Base-by-base conservation (phyloP, 2,329 filamentous ascomycete genomes). In the Lizonia empirigonia region DNA sequence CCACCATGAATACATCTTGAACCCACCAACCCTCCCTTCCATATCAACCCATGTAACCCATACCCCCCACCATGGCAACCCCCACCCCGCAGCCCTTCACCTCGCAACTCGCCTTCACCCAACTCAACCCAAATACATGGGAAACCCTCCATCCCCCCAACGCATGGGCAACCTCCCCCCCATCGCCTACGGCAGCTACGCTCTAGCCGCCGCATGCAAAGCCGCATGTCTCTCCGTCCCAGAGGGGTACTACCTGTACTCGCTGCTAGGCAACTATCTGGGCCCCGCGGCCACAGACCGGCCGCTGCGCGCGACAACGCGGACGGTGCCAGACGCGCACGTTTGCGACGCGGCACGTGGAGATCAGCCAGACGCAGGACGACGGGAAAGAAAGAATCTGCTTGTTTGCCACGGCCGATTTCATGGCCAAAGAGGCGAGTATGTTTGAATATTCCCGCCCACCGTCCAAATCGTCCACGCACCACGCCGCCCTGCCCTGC, bases 131-230 rank as follows among this genome's bases (percentile, higher is more conserved):
- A 5, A 55, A 58, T 24, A 41, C 47, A 37, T 69, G 47, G 37
- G 50, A 59, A 24, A 61, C 59, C 3, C 9, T 56, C 3, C 55
- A 67, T 29, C 39, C 48, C 74, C 84, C 46, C 59, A 69, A 24
- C 52, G 54, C 7, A 69, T 74, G 67, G 74, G 72, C 24, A 75
- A 76, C 32, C 48, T 61, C 4, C 40, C 56, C 0, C 57, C 63
- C 18, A 76, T 76, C 12, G 78, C 78, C 2, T 80, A 78, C 50
- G 78, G 78, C 24, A 78, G 79, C 1, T 80, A 72, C 53, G 68
- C 78, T 2, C 59, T 78, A 1, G 72, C 62, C 4, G 53, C 75
- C 2, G 79, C 76, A 1, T 68, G 74, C 8, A 73, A 74, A 55
- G 74, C 77, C 0, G 79, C 79, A 0, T 73, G 58, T 35, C 61